Base-by-base conservation (phyloP, 768 basidiomycete species). In the Pleurotus tuber-regium region DNA sequence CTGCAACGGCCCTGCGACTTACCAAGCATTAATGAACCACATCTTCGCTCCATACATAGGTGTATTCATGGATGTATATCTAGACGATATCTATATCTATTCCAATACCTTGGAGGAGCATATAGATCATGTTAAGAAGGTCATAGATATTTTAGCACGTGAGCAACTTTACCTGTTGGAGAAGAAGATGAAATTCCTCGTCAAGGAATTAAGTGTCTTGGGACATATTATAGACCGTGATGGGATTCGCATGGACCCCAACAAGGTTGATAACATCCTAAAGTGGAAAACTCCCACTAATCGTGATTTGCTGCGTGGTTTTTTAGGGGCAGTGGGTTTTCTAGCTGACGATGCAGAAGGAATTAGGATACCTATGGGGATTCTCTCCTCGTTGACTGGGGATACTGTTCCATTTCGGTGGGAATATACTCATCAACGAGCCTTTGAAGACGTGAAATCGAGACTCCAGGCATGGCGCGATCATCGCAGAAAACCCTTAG, bases 1-100 rank as follows among this genome's bases (percentile, higher is more conserved):
- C 40, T 65, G 61, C 21, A 66, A 66, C 40, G 60, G 63, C 0
- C 67, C 69, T 0, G 60, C 70, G 0, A 77, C 73, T 0, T 78
- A 67, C 47, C 74, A 76, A 48, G 44, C 63, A 0, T 52, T 76
- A 0, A 72, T 74, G 63, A 70, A 62, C 1, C 31, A 57, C 11
- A 57, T 73, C 5, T 70, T 74, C 38, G 53, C 60, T 0, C 52
- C 66, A 0, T 54, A 56, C 25, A 62, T 75, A 1, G 65, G 67
- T 0, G 14, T 36, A 2, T 68, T 61, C 43, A 44, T 66, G 46
- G 64, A 64, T 19, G 63, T 59, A 10, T 73, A 65, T 53, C 54
- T 73, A 2, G 69, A 68, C 58, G 70, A 74, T 52, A 64, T 72
- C 6, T 58, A 72, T 24, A 52, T 76, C 1, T 75, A 60, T 54